Evolutionary conservation across 306 rosid genomes (phyloP).

Genomic region (Lathyrus sativus): DNA sequence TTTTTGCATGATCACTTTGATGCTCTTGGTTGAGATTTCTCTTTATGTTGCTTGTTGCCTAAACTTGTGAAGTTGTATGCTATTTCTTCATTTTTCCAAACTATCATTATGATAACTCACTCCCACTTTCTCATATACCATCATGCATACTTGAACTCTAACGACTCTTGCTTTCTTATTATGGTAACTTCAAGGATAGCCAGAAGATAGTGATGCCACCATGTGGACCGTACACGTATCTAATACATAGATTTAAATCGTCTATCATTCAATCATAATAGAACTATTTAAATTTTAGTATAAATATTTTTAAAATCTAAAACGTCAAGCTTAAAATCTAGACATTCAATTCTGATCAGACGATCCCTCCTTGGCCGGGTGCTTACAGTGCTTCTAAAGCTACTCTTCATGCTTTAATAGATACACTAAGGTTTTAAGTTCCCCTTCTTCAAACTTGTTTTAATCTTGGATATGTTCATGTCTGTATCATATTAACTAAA

Average conservation of each 20-base stretch:
- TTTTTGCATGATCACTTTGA: too few species aligned
- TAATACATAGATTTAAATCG: background rate
- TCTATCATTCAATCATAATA: background rate
- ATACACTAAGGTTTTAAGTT: too few species aligned
- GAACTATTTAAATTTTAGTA: background rate
- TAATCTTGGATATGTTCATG: too few species aligned
- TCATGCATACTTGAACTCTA: conserved; percentile 43
- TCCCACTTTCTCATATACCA: conserved; percentile 39
- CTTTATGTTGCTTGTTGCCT: too few species aligned
- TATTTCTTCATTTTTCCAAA: conserved; percentile 37
- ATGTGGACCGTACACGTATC: conserved; percentile 38
- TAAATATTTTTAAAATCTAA: background rate
- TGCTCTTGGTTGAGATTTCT: background rate
- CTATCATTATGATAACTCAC: conserved; percentile 33
- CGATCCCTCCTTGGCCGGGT: too few species aligned
- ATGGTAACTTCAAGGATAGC: conserved; percentile 41
- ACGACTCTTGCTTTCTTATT: conserved; percentile 32
- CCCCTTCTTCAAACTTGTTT: too few species aligned
- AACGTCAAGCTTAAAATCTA: background rate
- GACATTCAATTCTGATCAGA: background rate
- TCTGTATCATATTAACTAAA: too few species aligned
- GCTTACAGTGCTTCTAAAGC: too few species aligned
- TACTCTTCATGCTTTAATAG: too few species aligned
- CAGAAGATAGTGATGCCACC: conserved; percentile 19
- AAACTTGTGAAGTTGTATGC: conserved; percentile 32